Base-by-base conservation (phyloP, 352 stramenopile genomes). In the Phytopythium boreale region DNA sequence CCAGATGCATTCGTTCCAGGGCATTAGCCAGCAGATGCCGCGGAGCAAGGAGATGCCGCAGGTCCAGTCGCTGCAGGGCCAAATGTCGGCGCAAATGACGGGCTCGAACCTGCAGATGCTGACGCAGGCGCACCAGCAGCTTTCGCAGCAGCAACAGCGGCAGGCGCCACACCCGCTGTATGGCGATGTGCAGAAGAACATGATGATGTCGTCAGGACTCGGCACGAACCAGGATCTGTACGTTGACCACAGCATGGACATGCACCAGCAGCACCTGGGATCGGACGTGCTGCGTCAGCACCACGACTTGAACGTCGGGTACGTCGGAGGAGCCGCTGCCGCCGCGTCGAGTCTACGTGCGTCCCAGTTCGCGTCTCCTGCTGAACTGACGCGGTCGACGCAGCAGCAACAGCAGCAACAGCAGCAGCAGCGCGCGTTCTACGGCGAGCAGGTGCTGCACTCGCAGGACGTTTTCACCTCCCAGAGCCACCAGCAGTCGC, bases 391-490 rank as follows among this genome's bases (percentile, higher is more conserved):
- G 2, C 70, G 73, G 17, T 65, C 47, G 29, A 53, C 64, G 34
- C 59, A 55, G 14, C 66, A 72, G 49, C 59, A 55, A 7, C 66
- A 72, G 44, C 69, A 76, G 44, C 74, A 67, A 52, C 63, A 27
- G 49, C 71, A 57, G 74, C 75, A 57, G 57, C 67, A 26, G 60
- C 78, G 62, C 62, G 70, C 67, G 19, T 87, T 79, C 56, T 87
- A 83, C 37, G 64, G 65, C 26, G 77, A 84, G 39, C 75, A 87
- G 29, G 61, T 57, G 44, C 61, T 87, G 59, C 75, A 87, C 43
- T 77, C 75, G 26, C 76, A 87, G 60, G 76, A 84, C 27, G 65
- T 87, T 7, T 87, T 82, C 49, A 62, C 56, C n/a, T 74, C 76
- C n/a, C 78, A 84, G 47, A 57, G 51, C 3, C 75, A 80, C 44